Percentiles rank a stretch among this genome's conserved stretches.
phyloP scores from a whole-genome alignment of 495 filamentous ascomycete species.

The Daldinia vernicosa region DNA sequence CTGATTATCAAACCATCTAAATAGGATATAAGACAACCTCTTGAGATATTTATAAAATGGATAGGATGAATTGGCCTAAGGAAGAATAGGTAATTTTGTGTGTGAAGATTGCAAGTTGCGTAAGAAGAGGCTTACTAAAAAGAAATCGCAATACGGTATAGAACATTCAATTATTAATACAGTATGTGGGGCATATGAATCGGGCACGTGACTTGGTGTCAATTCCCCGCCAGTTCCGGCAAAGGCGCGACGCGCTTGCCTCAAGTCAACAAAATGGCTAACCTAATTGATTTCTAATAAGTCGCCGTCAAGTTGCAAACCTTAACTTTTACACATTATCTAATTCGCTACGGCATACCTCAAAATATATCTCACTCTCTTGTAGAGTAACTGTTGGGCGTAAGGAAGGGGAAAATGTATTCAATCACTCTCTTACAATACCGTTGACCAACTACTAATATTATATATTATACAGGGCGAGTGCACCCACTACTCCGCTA shows the following conservation, averaged over 20 bases:
- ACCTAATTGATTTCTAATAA: conserved; percentile 20
- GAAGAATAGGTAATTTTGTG: not conserved
- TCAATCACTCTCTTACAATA: not conserved
- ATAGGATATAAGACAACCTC: not conserved
- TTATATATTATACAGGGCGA: conserved; percentile 29
- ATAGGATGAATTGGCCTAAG: not conserved
- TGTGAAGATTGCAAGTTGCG: too few relatives aligned
- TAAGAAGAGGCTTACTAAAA: not conserved
- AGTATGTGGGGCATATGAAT: not conserved
- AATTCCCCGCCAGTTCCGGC: conserved; percentile 25
- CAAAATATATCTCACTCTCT: not conserved
- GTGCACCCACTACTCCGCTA: conserved; percentile 33
- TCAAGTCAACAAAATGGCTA: conserved; percentile 36
- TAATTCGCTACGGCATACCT: conserved; percentile 4
- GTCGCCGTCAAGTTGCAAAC: conserved; percentile 16
- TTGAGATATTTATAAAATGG: not conserved
- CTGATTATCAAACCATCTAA: not conserved
- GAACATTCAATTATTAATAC: not conserved
- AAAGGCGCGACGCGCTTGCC: conserved; percentile 35
- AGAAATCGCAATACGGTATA: not conserved
- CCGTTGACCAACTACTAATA: conserved; percentile 11
- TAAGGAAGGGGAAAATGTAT: conserved; percentile 30
- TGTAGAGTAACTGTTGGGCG: not conserved
- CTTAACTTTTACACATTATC: not conserved
- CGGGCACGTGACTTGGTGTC: conserved; percentile 46